phyloP scores from a whole-genome alignment of 2,329 filamentous ascomycete genomes.

The Didymosphaeria variabile region DNA sequence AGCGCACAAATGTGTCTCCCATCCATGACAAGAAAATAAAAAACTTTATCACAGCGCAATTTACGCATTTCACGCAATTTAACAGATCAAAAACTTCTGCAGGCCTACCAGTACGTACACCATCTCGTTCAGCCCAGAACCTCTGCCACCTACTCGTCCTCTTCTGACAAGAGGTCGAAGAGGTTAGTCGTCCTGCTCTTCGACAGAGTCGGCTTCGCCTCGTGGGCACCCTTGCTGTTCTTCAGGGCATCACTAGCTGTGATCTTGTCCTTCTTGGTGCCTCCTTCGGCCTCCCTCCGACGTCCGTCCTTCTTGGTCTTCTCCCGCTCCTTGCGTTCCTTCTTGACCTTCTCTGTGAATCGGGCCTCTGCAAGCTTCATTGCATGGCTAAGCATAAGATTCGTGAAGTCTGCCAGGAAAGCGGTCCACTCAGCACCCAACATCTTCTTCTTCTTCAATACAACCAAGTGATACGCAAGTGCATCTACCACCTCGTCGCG shows the following conservation, averaged over 20 bases:
- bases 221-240: background rate
- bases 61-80: too few species aligned
- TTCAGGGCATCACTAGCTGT: background rate
- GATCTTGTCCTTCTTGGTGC: background rate
- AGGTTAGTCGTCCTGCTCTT: background rate
- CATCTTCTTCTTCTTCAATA: background rate
- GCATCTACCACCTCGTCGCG: background rate
- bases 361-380: background rate
- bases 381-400: background rate
- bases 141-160: background rate
- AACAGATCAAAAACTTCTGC: too few species aligned
- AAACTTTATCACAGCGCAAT: too few species aligned
- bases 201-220: background rate
- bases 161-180: background rate
- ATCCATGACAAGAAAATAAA: too few species aligned
- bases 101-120: too few species aligned
- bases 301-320: background rate
- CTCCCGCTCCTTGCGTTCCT: background rate
- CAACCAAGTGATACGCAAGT: background rate
- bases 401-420: background rate
- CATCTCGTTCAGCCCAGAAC: too few species aligned
- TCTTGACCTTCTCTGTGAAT: background rate
- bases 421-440: background rate
- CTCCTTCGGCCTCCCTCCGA: background rate
- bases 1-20: too few species aligned